Evolutionary conservation across 352 stramenopile genomes (phyloP).

Genomic region (Phytopythium aichiense): DNA sequence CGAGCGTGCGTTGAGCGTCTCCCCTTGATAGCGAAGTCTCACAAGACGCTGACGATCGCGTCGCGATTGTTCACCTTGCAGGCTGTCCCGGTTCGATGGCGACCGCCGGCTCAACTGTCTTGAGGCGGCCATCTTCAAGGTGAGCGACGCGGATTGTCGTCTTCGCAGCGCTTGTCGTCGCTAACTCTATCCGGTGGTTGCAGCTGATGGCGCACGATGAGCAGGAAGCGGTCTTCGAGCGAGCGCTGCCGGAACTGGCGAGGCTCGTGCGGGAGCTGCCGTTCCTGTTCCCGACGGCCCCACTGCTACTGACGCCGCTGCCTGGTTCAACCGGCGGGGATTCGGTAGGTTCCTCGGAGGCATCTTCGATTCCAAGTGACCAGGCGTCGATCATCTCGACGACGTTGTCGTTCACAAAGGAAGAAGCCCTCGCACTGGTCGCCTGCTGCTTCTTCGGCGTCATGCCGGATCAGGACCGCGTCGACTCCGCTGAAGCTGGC

Average conservation of each 20-base stretch:
- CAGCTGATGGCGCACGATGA: conserved; percentile 38
- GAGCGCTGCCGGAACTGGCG: conserved; percentile 45
- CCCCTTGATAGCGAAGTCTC: background rate
- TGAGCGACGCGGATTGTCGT: conserved; percentile 5
- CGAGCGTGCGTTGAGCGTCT: conserved; percentile 28
- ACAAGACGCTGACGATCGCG: background rate
- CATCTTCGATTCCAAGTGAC: background rate
- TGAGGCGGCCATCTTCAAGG: conserved; percentile 32
- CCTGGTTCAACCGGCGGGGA: background rate
- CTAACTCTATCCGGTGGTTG: background rate
- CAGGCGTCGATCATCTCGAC: conserved; percentile 7
- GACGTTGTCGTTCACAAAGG: conserved; percentile 35
- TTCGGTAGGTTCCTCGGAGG: background rate
- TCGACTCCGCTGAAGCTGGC: background rate
- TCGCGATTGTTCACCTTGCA: background rate
- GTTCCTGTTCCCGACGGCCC: conserved; percentile 33
- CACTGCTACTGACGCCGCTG: conserved; percentile 35
- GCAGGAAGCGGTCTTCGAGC: conserved; percentile 31
- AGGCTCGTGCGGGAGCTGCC: conserved; percentile 45
- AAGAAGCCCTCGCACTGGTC: conserved; percentile 42
- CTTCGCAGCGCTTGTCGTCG: background rate
- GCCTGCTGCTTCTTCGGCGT: conserved; percentile 60
- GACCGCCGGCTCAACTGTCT: conserved; percentile 29
- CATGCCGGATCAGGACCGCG: conserved; percentile 43
- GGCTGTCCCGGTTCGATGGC: background rate